A percentile compares a stretch with the other conserved stretches of the same genome.
phyloP scores from a whole-genome alignment of 495 filamentous ascomycete species.

The Talaromyces adpressus region DNA sequence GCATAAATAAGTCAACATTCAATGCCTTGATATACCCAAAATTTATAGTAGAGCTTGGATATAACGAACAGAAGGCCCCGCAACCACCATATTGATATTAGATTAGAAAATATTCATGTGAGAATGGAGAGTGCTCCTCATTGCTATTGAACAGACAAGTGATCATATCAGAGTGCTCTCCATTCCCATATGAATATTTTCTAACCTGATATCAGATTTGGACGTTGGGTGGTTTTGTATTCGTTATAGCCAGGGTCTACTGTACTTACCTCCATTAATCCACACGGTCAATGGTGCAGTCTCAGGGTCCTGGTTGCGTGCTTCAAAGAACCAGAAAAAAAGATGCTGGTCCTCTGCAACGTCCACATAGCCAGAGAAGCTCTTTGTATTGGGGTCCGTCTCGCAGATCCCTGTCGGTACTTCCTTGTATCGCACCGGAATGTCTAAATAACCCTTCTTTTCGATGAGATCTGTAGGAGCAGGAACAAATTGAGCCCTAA shows the following conservation, averaged over 20 bases:
- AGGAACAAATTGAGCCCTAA: constrained; percentile 49
- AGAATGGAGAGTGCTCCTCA: no score
- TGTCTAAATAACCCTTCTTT: constrained; percentile 41
- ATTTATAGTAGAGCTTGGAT: no score
- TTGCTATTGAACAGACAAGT: no score
- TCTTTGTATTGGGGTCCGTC: constrained; percentile 55
- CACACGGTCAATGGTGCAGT: constrained; percentile 55
- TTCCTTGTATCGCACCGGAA: constrained; percentile 54
- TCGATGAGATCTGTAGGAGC: constrained; percentile 46
- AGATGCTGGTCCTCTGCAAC: constrained; percentile 54
- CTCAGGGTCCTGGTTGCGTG: constrained; percentile 44
- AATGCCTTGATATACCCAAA: background rate
- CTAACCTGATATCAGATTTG: no score
- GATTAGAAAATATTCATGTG: no score
- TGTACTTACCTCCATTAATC: constrained; percentile 8
- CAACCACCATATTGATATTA: no score
- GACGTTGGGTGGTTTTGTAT: no score
- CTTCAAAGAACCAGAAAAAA: constrained; percentile 63
- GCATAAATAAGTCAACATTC: background rate
- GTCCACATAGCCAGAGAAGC: constrained; percentile 61
- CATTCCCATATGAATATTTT: no score
- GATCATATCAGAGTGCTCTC: no score
- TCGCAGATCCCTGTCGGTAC: constrained; percentile 60
- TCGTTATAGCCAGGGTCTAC: no score
- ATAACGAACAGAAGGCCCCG: no score